Evolutionary conservation across 2,329 filamentous ascomycete species (phyloP).

Genomic region (Penicillium sclerotigenum): DNA sequence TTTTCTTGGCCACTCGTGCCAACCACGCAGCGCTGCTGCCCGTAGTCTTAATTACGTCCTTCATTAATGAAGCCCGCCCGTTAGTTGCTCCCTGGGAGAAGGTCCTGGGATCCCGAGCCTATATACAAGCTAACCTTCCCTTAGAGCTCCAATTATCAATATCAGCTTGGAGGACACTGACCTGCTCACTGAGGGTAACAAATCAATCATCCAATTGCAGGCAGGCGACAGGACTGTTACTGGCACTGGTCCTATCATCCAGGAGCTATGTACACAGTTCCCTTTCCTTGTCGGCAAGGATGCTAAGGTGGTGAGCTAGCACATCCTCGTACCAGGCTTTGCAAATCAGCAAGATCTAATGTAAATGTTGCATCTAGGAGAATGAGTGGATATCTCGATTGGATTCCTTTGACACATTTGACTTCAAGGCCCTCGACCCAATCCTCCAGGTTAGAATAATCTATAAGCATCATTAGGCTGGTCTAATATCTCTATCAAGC

Average conservation of each 20-base stretch:
- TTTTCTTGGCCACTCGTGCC: slow-evolving; percentile 40
- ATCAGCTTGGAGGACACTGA: slow-evolving; percentile 40
- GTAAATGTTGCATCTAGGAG: slow-evolving; percentile 27
- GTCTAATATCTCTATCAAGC: slow-evolving; percentile 23
- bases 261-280: slow-evolving; percentile 34
- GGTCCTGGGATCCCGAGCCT: not conserved
- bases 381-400: slow-evolving; percentile 57
- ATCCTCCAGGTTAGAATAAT: slow-evolving; percentile 51
- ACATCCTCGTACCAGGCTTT: not conserved
- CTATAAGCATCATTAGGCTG: not conserved
- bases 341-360: not conserved
- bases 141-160: slow-evolving; percentile 30
- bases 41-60: slow-evolving; percentile 42
- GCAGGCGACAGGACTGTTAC: slow-evolving; percentile 35
- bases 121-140: not conserved
- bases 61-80: slow-evolving; percentile 38
- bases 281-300: slow-evolving; percentile 39
- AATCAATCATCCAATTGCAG: not conserved
- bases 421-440: slow-evolving; percentile 80
- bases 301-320: slow-evolving; percentile 31
- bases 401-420: slow-evolving; percentile 54
- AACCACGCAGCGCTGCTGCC: slow-evolving; percentile 42
- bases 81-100: not conserved
- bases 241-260: slow-evolving; percentile 31
- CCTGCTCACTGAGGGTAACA: slow-evolving; percentile 14